A percentile compares a stretch with the other conserved stretches of the same genome.
phyloP scores from a whole-genome alignment of 805 yeast species.

The Kregervanrija delftensis region DNA sequence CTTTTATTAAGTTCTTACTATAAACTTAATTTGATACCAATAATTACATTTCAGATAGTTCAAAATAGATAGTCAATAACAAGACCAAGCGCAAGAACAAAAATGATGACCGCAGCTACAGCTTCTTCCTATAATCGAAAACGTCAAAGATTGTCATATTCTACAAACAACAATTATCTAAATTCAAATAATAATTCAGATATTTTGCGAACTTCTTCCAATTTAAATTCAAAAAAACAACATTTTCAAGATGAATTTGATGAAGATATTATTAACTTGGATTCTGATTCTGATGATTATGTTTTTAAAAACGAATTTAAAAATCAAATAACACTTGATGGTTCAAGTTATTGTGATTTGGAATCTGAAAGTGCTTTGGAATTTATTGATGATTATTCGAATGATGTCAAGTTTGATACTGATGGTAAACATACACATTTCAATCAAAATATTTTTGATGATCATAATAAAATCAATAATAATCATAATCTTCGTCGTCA shows the following conservation, averaged over 20 bases:
- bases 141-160: too few relatives aligned
- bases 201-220: neutral
- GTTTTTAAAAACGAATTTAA: conserved; percentile 17
- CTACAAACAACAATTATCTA: too few relatives aligned
- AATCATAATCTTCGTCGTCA: neutral
- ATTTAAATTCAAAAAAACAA: conserved; percentile 6
- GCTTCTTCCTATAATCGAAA: too few relatives aligned
- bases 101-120: too few relatives aligned
- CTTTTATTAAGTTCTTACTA: too few relatives aligned
- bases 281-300: conserved; percentile 36
- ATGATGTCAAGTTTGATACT: conserved; percentile 6
- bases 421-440: neutral
- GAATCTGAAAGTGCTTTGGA: neutral
- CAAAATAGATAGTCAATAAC: too few relatives aligned
- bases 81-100: too few relatives aligned
- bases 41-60: too few relatives aligned
- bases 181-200: too few relatives aligned
- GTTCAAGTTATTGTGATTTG: too few relatives aligned
- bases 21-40: too few relatives aligned
- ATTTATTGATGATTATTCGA: conserved; percentile 3
- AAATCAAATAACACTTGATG: neutral
- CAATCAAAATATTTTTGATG: neutral
- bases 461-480: neutral
- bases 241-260: conserved; percentile 4
- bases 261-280: conserved; percentile 30